A percentile compares a stretch with the other conserved stretches of the same genome.
These are phyloP conservation scores for Neospermospora avenae DNA, from an alignment of 2,329 filamentous ascomycete species.

Conservation along the genomic window DNA sequence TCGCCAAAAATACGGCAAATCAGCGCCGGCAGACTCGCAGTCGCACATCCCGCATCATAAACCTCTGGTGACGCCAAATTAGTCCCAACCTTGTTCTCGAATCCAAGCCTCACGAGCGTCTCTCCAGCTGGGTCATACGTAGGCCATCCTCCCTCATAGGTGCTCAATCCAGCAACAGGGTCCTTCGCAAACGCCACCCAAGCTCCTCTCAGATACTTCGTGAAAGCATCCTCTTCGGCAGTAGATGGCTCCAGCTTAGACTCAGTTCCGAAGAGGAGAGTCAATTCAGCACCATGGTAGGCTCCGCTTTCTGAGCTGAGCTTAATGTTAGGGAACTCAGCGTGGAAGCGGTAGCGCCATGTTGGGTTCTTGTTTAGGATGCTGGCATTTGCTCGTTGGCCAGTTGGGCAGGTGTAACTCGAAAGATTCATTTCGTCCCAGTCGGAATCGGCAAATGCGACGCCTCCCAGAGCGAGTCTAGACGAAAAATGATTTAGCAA, in stretches of 20 bases:
- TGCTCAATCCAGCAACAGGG: slow-evolving; percentile 30
- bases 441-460: not conserved
- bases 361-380: slow-evolving; percentile 29
- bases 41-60: slow-evolving; percentile 4
- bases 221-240: slow-evolving; percentile 28
- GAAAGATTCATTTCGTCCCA: slow-evolving; percentile 25
- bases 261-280: slow-evolving; percentile 31
- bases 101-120: slow-evolving; percentile 27
- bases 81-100: slow-evolving; percentile 23
- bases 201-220: slow-evolving; percentile 32
- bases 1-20: not conserved
- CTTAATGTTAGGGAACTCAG: slow-evolving; percentile 33
- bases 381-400: slow-evolving; percentile 21
- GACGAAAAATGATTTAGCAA: not conserved
- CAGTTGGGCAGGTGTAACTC: slow-evolving; percentile 33
- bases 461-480: not conserved
- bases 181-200: slow-evolving; percentile 38
- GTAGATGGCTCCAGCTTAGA: slow-evolving; percentile 20
- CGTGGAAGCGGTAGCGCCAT: slow-evolving; percentile 37
- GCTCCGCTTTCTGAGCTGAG: slow-evolving; percentile 32
- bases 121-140: slow-evolving; percentile 17
- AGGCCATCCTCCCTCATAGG: slow-evolving; percentile 28
- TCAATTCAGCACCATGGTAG: slow-evolving; percentile 34
- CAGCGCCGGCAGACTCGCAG: not conserved
- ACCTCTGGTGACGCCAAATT: slow-evolving; percentile 18